Base-by-base conservation (phyloP, 177 flowering plant species). In the Vitis hybrid region DNA sequence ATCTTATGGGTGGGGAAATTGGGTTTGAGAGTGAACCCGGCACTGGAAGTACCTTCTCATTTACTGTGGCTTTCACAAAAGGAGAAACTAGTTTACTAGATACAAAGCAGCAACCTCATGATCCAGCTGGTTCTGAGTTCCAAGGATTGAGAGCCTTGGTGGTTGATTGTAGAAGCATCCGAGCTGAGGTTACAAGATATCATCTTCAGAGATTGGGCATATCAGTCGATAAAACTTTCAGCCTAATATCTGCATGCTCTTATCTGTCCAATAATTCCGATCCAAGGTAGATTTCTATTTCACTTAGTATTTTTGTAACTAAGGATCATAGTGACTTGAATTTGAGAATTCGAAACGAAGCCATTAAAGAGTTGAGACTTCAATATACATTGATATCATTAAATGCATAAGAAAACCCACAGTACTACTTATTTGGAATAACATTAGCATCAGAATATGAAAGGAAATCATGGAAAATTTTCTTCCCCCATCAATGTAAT, bases 1-100 rank as follows among this genome's bases (percentile, higher is more conserved):
- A 84, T 35, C 86, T 91, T 59, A 94, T 94, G 99, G 78, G 80
- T 64, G 98, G 98, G 18, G 97, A 92, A 71, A 91, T 94, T 66
- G 98, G 97, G 11, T 93, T 93, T 75, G 90, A 75, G 56, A 94
- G 99, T 74, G 83, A 86, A 74, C 89, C 83, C 27, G 82, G 83
- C 12, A 77, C n/a, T 46, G 99, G 98, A 52, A 90, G 92, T 75
- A 85, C 94, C 0, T 94, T 94, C 72, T 80, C 97, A 32, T 94
- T 94, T 66, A 87, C 93, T 52, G 92, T 74, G 3, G 67, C 68
- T 63, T 80, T 94, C 19, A 68, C 67, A 11, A 86, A 81, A 81
- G 89, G 86, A 48, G 84, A 85, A 61, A 40, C 48, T 52, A 75
- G 69, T 69, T 74, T 84, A 51, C 40, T 78, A 27, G 88, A 83